A percentile compares a stretch with the other conserved stretches of the same genome.
Evolutionary conservation across 805 yeast genomes (phyloP).

Genomic region (Kazachstania psychrophila): DNA sequence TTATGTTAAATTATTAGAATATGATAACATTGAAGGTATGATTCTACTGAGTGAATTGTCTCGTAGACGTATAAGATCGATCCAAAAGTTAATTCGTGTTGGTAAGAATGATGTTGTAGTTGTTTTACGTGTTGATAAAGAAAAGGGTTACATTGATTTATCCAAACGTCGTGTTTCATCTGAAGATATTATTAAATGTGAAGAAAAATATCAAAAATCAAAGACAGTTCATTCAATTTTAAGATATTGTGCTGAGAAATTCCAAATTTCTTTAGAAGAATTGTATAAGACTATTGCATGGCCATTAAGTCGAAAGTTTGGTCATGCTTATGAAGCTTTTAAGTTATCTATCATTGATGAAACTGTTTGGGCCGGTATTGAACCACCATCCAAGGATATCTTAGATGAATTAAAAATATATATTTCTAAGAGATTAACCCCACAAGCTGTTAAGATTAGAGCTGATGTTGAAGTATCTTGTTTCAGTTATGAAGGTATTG

Average conservation of each 20-base stretch:
- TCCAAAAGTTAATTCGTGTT: constrained; percentile 93
- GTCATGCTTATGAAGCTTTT: constrained; percentile 97
- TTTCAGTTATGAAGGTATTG: constrained; percentile 94
- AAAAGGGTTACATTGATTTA: constrained; percentile 95
- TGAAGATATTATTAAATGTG: constrained; percentile 94
- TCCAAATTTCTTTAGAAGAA: constrained; percentile 74
- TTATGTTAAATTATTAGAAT: constrained; percentile 88
- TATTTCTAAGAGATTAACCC: constrained; percentile 89
- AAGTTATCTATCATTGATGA: constrained; percentile 88
- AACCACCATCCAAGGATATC: constrained; percentile 62
- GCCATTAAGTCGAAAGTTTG: constrained; percentile 92
- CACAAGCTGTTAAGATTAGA: constrained; percentile 94
- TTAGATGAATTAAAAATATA: constrained; percentile 78
- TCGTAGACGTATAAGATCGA: constrained; percentile 96
- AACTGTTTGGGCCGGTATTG: constrained; percentile 71
- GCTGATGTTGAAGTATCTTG: constrained; percentile 98
- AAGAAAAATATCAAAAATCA: constrained; percentile 92
- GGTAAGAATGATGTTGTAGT: constrained; percentile 98
- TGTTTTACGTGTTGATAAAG: constrained; percentile 95
- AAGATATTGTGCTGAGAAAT: constrained; percentile 97
- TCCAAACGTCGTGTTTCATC: constrained; percentile 97
- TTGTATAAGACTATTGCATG: constrained; percentile 88
- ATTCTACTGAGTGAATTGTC: constrained; percentile 90
- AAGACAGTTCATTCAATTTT: constrained; percentile 97
- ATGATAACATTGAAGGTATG: constrained; percentile 98